Evolutionary conservation across 768 basidiomycete genomes (phyloP), one percentile per base, ranked within the genome.

Genomic region (Solioccasus polychromus): DNA sequence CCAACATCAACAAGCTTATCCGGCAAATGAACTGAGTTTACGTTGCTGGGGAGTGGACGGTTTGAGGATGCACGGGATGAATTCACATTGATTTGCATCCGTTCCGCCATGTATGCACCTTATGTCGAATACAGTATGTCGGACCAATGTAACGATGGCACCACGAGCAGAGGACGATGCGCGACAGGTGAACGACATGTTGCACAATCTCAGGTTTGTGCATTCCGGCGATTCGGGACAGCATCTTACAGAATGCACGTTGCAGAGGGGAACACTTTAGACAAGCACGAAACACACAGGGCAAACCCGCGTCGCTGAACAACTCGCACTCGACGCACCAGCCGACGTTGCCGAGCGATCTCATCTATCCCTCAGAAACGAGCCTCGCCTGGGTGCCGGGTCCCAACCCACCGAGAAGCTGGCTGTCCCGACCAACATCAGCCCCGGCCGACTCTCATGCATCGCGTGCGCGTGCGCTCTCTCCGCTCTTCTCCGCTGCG

Each of bases 1-100:
- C 74, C 60, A 89, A 90, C 79, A 98, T 99, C 79, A 95, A 96
- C 83, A 87, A 86, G 71, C 92, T 98, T 71, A 82, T 99, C 71
- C 79, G 92, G 47, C 88, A 92, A 73, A 92, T 92, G 90, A 92
- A 92, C 74, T 92, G 62, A 71, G 59, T 40, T 41, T 36, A 29
- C n/a, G 29, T 35, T 44, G 45, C 31, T 47, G 44, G 32, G 39
- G 34, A 40, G 23, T 39, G 36, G 50, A 24, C 34, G 25, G 55
- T 54, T 54, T 57, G 52, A 52, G 56, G 56, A 68, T 63, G 60
- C 61, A 36, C 60, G 57, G 53, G 57, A 64, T 55, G 67, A 63
- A 59, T 53, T 48, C 48, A 61, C 37, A 48, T 38, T 29, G 43
- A 47, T 41, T 45, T 53, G 28, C 44, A 48, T 50, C 45, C 42